Evolutionary conservation across 2,329 filamentous ascomycete genomes (phyloP).

Genomic region (Epichloe coenophiala): DNA sequence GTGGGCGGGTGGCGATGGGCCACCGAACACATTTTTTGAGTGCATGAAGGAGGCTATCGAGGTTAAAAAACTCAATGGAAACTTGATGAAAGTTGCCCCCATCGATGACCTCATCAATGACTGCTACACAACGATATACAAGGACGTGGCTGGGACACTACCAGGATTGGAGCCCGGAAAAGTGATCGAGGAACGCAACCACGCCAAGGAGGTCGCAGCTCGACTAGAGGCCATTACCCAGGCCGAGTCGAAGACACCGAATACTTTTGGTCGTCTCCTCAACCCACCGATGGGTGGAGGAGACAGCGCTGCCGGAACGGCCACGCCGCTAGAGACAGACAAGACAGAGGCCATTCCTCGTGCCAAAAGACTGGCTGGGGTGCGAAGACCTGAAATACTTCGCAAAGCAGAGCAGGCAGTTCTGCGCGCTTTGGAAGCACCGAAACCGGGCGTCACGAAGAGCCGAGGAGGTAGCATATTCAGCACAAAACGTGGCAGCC

Average conservation of each 20-base stretch:
- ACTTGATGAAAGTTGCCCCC: slow-evolving; percentile 68
- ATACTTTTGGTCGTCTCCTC: slow-evolving; percentile 27
- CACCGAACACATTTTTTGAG: slow-evolving; percentile 29
- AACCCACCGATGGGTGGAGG: slow-evolving; percentile 28
- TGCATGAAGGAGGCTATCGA: slow-evolving; percentile 47
- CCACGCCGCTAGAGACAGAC: slow-evolving; percentile 24
- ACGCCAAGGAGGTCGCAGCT: slow-evolving; percentile 27
- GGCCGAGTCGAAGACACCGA: slow-evolving; percentile 16
- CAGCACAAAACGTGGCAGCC: slow-evolving; percentile 32
- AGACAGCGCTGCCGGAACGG: slow-evolving; percentile 20
- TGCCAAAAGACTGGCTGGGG: slow-evolving; percentile 25
- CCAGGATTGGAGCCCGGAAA: slow-evolving; percentile 34
- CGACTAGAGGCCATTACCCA: slow-evolving; percentile 19
- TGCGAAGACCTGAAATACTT: slow-evolving; percentile 43
- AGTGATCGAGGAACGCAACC: slow-evolving; percentile 32
- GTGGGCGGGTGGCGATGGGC: slow-evolving; percentile 33
- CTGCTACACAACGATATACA: slow-evolving; percentile 68
- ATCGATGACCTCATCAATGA: slow-evolving; percentile 94
- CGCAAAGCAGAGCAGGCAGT: slow-evolving; percentile 49
- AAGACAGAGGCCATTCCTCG: slow-evolving; percentile 28
- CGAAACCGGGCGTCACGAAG: slow-evolving; percentile 30
- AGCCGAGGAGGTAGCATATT: slow-evolving; percentile 37
- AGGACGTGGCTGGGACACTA: slow-evolving; percentile 48
- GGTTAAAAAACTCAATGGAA: slow-evolving; percentile 63
- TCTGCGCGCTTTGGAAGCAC: slow-evolving; percentile 33